Conservation (phyloP, 2,329 filamentous ascomycete genomes). For the Cladosporium austrohemisphaericum region DNA sequence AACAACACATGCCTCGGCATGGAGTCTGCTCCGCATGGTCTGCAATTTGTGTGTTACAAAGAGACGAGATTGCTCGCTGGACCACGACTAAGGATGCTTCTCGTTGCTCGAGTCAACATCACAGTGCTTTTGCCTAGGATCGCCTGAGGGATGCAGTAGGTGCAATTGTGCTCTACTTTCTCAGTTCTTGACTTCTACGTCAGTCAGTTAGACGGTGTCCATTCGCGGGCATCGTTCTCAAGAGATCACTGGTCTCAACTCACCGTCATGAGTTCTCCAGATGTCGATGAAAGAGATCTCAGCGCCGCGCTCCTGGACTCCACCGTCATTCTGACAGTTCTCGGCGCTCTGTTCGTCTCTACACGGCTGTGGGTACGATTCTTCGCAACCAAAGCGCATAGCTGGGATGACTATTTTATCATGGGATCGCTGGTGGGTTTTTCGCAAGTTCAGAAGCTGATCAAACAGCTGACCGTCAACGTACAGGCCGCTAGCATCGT, state of each 20-base stretch:
- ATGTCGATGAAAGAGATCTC: background rate
- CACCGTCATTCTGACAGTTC: background rate
- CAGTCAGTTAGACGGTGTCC: background rate
- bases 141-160: too few species aligned
- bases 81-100: too few species aligned
- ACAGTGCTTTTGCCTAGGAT: too few species aligned
- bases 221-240: background rate
- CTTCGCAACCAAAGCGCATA: slow-evolving; percentile 1
- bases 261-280: background rate
- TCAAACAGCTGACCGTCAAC: background rate
- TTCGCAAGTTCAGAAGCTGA: background rate
- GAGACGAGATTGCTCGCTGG: too few species aligned
- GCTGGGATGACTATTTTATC: slow-evolving; percentile 5
- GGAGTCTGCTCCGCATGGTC: background rate
- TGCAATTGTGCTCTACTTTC: too few species aligned
- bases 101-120: too few species aligned
- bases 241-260: too few species aligned
- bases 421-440: background rate
- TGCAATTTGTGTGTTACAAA: background rate
- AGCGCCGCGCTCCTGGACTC: background rate
- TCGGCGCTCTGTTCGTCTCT: slow-evolving; percentile 3
- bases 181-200: background rate
- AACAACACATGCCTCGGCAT: too few species aligned
- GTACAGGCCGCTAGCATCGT: background rate
- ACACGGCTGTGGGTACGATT: background rate